Evolutionary conservation across 495 filamentous ascomycete genomes (phyloP).

Genomic region (Aspergillus olivimuriae): DNA sequence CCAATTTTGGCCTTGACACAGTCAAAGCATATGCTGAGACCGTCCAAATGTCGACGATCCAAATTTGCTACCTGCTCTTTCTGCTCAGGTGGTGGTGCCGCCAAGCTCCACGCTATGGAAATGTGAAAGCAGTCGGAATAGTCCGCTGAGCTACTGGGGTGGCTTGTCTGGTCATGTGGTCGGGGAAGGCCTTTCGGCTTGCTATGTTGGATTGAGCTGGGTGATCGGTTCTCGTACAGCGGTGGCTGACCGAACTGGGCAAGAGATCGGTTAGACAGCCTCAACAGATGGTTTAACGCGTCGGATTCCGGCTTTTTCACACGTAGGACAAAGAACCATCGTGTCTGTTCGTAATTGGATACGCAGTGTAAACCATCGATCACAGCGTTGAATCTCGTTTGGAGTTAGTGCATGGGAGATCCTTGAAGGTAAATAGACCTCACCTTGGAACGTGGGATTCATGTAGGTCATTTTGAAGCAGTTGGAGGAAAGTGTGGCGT

Average conservation of each 20-base stretch:
- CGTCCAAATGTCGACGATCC: slow-evolving; percentile 16
- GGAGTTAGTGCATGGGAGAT: background rate
- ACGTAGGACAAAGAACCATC: slow-evolving; percentile 82
- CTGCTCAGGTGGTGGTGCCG: slow-evolving; percentile 19
- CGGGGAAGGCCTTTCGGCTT: background rate
- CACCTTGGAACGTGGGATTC: slow-evolving; percentile 41
- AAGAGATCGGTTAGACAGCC: slow-evolving; percentile 56
- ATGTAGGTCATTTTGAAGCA: slow-evolving; percentile 25
- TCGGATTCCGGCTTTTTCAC: slow-evolving; percentile 42
- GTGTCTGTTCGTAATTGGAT: slow-evolving; percentile 62
- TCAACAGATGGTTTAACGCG: slow-evolving; percentile 57
- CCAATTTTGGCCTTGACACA: slow-evolving; percentile 70
- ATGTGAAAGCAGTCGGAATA: slow-evolving; percentile 63
- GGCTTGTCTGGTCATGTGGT: background rate
- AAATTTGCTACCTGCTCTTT: slow-evolving; percentile 27
- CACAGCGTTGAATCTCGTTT: slow-evolving; percentile 44
- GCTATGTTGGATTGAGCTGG: background rate
- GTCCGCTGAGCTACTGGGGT: slow-evolving; percentile 16
- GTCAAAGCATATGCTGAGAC: slow-evolving; percentile 24
- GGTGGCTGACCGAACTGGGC: slow-evolving; percentile 57
- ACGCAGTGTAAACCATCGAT: slow-evolving; percentile 56
- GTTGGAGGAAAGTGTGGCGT: slow-evolving; percentile 54
- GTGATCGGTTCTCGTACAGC: slow-evolving; percentile 49
- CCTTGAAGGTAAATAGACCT: slow-evolving; percentile 9
- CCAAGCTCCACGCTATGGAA: slow-evolving; percentile 71